These are phyloP conservation scores for Apiospora kogelbergensis DNA, from an alignment of 2,329 filamentous ascomycete species.

Conservation along the genomic window DNA sequence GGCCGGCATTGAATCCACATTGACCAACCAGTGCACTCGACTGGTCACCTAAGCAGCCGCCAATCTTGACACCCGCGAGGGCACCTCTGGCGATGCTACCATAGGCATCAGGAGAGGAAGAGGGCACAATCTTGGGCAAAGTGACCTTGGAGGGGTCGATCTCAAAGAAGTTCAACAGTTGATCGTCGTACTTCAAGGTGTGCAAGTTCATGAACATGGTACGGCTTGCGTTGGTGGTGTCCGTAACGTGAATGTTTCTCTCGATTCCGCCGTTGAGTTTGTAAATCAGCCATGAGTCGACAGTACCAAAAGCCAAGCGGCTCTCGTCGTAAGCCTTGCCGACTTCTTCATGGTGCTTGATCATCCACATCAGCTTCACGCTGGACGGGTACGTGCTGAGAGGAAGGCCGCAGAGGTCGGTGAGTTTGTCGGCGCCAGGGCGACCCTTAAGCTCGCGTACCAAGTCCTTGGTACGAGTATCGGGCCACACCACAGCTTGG, in stretches of 20 bases:
- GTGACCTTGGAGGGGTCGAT: conserved; percentile 67
- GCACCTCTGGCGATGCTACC: conserved; percentile 65
- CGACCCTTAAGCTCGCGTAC: conserved; percentile 74
- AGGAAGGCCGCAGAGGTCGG: conserved; percentile 74
- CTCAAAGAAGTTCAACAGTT: conserved; percentile 75
- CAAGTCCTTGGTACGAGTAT: conserved; percentile 72
- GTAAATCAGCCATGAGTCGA: conserved; percentile 87
- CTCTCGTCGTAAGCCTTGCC: conserved; percentile 74
- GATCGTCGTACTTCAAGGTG: conserved; percentile 77
- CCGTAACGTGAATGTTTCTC: conserved; percentile 72
- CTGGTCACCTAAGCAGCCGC: conserved; percentile 86
- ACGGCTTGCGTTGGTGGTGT: conserved; percentile 82
- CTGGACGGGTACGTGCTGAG: conserved; percentile 87
- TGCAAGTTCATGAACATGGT: conserved; percentile 95
- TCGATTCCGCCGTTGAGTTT: conserved; percentile 68
- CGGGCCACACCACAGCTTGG: conserved; percentile 88
- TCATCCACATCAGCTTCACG: conserved; percentile 81
- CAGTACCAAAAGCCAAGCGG: conserved; percentile 78
- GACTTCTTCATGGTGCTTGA: conserved; percentile 70
- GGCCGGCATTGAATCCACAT: conserved; percentile 77
- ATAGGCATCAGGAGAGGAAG: conserved; percentile 72
- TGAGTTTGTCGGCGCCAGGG: conserved; percentile 67
- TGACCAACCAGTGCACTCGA: conserved; percentile 84
- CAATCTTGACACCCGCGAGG: conserved; percentile 70
- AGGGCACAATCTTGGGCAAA: conserved; percentile 81